phyloP scores from a whole-genome alignment of 75 land plant species.

The Picea glauca region DNA sequence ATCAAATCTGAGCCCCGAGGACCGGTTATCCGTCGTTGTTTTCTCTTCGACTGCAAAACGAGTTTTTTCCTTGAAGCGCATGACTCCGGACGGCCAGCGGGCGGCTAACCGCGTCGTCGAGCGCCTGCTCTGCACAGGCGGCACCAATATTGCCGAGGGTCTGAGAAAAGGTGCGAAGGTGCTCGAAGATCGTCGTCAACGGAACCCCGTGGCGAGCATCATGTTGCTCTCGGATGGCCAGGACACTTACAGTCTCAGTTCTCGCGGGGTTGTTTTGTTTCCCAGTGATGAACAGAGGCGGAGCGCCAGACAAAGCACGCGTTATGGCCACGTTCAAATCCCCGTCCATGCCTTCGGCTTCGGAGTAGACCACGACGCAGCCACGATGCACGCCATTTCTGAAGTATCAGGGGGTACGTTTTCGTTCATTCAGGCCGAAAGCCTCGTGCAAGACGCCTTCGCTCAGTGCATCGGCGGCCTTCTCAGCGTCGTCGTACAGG shows the following conservation, averaged over 20 bases:
- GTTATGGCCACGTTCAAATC: constrained; percentile 26
- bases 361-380: constrained; percentile 43
- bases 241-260: constrained; percentile 9
- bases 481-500: constrained; percentile 67
- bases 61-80: constrained; percentile 55
- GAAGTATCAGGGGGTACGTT: constrained; percentile 39
- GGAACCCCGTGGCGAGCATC: constrained; percentile 57
- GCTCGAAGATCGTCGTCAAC: constrained; percentile 57
- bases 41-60: constrained; percentile 61
- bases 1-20: constrained; percentile 66
- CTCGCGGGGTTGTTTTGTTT: constrained; percentile 9
- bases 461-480: constrained; percentile 64
- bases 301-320: constrained; percentile 9
- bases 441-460: constrained; percentile 47
- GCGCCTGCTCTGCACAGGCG: constrained; percentile 31
- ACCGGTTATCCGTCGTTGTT: constrained; percentile 76
- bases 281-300: constrained; percentile 5
- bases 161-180: constrained; percentile 65
- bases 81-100: constrained; percentile 62
- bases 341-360: constrained; percentile 60
- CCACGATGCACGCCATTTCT: constrained; percentile 46
- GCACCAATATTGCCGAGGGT: constrained; percentile 63
- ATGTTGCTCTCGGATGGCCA: constrained; percentile 64
- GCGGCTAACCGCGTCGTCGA: constrained; percentile 61
- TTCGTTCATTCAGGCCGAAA: constrained; percentile 34